phyloP scores from a whole-genome alignment of 2,329 filamentous ascomycete species.

The Arthroderma sp. region DNA sequence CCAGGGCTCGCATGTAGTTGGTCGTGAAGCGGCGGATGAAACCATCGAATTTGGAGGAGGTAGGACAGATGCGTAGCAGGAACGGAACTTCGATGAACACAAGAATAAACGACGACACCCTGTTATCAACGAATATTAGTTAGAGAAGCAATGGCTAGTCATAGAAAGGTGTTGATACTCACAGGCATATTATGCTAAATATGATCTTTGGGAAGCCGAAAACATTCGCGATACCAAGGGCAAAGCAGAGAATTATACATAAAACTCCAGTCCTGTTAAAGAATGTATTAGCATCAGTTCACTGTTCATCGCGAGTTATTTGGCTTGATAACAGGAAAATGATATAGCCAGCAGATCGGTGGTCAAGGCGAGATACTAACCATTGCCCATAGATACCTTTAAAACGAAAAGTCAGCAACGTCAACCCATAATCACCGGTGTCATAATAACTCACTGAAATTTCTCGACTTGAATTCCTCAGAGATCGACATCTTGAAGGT shows the following conservation, averaged over 20 bases:
- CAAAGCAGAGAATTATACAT: constrained; percentile 52
- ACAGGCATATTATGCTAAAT: constrained; percentile 47
- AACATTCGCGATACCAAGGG: constrained; percentile 55
- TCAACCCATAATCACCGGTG: neutral
- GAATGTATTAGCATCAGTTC: too few relatives aligned
- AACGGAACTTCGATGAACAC: constrained; percentile 85
- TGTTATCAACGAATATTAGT: constrained; percentile 27
- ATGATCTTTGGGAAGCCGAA: constrained; percentile 48
- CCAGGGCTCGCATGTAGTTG: constrained; percentile 88
- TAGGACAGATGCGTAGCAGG: constrained; percentile 93
- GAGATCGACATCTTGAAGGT: constrained; percentile 34
- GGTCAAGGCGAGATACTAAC: constrained; percentile 30
- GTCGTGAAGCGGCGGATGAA: constrained; percentile 87
- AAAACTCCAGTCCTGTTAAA: constrained; percentile 38
- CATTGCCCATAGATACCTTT: constrained; percentile 57
- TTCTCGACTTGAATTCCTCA: constrained; percentile 51
- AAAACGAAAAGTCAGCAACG: constrained; percentile 10
- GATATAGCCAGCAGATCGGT: neutral
- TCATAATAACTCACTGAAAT: constrained; percentile 45
- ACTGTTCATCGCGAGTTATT: too few relatives aligned
- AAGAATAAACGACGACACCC: constrained; percentile 58
- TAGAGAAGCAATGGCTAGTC: constrained; percentile 6
- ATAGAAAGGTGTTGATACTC: constrained; percentile 18
- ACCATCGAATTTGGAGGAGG: constrained; percentile 73
- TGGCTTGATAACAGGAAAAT: too few relatives aligned